Base-by-base conservation (phyloP, 352 stramenopile genomes). In the Phytopythium montanum region DNA sequence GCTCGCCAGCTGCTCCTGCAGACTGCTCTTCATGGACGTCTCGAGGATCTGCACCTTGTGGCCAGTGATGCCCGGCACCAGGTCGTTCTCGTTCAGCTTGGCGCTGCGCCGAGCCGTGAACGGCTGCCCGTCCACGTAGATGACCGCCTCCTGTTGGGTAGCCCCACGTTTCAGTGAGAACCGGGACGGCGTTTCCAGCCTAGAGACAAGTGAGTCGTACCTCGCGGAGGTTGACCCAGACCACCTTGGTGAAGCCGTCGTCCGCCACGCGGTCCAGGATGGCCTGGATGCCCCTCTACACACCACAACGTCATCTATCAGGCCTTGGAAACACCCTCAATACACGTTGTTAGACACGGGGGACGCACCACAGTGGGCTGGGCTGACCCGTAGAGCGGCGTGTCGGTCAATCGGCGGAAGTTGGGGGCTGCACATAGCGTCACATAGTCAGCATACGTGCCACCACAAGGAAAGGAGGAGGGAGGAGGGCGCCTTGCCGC, bases 221-320 rank as follows among this genome's bases (percentile, higher is more conserved):
- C 69, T 93, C 85, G 46, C 85, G 79, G 19, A 95, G 65, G 44
- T 92, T 95, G 33, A 95, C 68, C 83, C 85, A 95, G 28, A 95
- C 75, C 18, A 95, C 83, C 58, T 90, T 87, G 1, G 74, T 75
- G 59, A 88, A 95, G 16, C 85, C 85, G 51, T 95, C 83, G 3
- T 69, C 76, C 5, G 78, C 72, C 14, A 93, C 77, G 26, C 68
- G 79, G 49, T 69, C 60, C 19, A 93, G 54, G 55, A 95, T 93
- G 66, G 82, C 72, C 56, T 84, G 72, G 66, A 93, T 90, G 1
- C 81, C 85, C 54, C 90, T 69, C 85, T 90, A 60, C 14, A 41
- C 55, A 28, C 23, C 29, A 65, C 38, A n/a, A 44, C 38, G 2
- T 10, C 5, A 44, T 42, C n/a, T 3, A 12, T 39, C 18, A 53